Conservation (phyloP, 2,329 filamentous ascomycete genomes). For the Alternaria postmessia region DNA sequence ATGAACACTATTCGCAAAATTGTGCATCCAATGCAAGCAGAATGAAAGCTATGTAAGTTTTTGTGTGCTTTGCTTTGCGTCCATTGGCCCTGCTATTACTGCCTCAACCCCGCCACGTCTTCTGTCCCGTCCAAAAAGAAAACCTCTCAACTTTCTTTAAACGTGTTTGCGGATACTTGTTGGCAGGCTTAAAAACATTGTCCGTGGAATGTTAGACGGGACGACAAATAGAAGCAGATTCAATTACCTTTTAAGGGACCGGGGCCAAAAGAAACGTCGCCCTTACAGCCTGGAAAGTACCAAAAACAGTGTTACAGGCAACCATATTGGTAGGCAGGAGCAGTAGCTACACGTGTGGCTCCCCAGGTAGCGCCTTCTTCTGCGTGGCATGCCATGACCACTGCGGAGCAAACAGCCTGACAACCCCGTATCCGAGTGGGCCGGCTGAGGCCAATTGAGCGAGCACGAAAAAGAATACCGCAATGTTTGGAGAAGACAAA, state of each 20-base stretch:
- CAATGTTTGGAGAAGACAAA: no score
- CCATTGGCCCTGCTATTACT: not conserved
- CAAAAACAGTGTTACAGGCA: slow-evolving; percentile 58
- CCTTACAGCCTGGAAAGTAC: slow-evolving; percentile 58
- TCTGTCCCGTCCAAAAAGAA: not conserved
- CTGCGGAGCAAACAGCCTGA: slow-evolving; percentile 56
- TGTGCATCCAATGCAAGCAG: not conserved
- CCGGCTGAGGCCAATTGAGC: slow-evolving; percentile 29
- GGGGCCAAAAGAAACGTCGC: slow-evolving; percentile 46
- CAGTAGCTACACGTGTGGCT: slow-evolving; percentile 47
- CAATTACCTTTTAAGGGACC: slow-evolving; percentile 32
- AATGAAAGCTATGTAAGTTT: not conserved
- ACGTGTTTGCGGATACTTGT: not conserved
- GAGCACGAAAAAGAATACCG: not conserved
- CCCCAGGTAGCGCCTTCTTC: slow-evolving; percentile 57
- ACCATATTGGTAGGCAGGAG: slow-evolving; percentile 51
- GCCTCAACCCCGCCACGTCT: not conserved
- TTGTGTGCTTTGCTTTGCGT: not conserved
- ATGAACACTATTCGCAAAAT: not conserved
- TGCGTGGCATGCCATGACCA: slow-evolving; percentile 58
- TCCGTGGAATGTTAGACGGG: not conserved
- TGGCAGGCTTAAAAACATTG: not conserved
- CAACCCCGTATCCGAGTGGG: slow-evolving; percentile 56
- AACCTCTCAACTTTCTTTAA: not conserved
- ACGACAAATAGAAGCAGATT: not conserved